phyloP scores from a whole-genome alignment of 129 eudicot genomes.

The Chrysanthemum seticuspe region DNA sequence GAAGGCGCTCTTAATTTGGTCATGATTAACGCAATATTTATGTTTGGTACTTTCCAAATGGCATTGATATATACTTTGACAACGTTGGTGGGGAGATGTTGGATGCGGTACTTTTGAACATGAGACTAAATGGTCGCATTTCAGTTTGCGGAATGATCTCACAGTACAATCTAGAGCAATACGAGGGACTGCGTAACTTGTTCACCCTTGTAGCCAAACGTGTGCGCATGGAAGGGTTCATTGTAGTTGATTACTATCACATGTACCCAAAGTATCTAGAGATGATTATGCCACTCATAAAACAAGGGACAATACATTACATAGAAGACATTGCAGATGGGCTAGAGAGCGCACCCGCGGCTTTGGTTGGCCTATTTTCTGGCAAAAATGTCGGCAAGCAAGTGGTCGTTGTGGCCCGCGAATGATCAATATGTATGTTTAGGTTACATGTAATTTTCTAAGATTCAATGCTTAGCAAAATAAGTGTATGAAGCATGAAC shows the following conservation, averaged over 20 bases:
- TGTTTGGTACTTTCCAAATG: constrained; percentile 32
- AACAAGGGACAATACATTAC: constrained; percentile 29
- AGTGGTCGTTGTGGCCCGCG: constrained; percentile 37
- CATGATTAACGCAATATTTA: background rate
- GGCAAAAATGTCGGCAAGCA: constrained; percentile 45
- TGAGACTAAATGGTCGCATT: constrained; percentile 37
- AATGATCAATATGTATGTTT: background rate
- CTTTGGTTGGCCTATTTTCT: constrained; percentile 39
- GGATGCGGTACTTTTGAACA: constrained; percentile 41
- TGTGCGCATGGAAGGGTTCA: constrained; percentile 30
- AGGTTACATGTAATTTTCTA: too few species aligned
- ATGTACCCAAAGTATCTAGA: constrained; percentile 37
- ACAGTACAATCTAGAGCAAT: constrained; percentile 30
- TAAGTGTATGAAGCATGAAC: too few species aligned
- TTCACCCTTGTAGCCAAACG: constrained; percentile 11
- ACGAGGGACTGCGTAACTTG: constrained; percentile 26
- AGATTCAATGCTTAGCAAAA: too few species aligned
- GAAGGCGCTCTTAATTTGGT: too few species aligned
- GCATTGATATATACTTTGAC: constrained; percentile 44
- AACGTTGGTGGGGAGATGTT: constrained; percentile 41
- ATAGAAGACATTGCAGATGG: constrained; percentile 35
- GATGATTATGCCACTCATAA: constrained; percentile 33
- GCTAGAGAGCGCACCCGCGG: constrained; percentile 39
- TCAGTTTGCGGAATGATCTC: constrained; percentile 36
- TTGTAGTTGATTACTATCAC: constrained; percentile 15